Conservation (phyloP, 345 rosid genomes). For the Crucihimalaya himalaica region DNA sequence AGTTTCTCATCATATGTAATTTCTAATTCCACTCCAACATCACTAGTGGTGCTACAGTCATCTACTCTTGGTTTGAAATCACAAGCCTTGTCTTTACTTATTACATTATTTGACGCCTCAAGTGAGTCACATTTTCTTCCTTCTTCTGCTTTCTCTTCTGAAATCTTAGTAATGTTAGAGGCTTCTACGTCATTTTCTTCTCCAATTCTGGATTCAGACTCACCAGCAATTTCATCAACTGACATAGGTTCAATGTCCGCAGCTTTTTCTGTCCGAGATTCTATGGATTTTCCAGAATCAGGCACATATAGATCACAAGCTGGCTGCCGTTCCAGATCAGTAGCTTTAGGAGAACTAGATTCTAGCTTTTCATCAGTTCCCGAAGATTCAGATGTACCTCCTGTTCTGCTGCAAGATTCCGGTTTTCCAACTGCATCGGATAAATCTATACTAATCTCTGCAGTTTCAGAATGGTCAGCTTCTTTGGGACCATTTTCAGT, state of each 20-base stretch:
- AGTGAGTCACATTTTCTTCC: constrained; percentile 19
- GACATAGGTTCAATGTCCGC: constrained; percentile 13
- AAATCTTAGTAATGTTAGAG: background rate
- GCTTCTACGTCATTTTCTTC: constrained; percentile 24
- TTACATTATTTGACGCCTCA: constrained; percentile 13
- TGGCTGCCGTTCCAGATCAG: constrained; percentile 15
- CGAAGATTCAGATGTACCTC: constrained; percentile 9
- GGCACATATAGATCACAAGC: constrained; percentile 26
- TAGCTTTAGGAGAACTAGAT: background rate
- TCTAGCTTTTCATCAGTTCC: constrained; percentile 14
- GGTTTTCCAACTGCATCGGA: constrained; percentile 8
- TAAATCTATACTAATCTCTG: constrained; percentile 16
- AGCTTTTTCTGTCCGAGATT: constrained; percentile 9
- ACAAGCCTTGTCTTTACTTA: constrained; percentile 10
- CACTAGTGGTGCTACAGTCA: constrained; percentile 18
- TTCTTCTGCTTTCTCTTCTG: constrained; percentile 26
- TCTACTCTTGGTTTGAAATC: constrained; percentile 16
- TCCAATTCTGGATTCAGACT: constrained; percentile 9
- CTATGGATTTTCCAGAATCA: constrained; percentile 21
- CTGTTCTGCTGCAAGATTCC: constrained; percentile 15
- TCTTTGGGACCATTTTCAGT: constrained; percentile 26
- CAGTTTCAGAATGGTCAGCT: constrained; percentile 15
- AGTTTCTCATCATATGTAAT: constrained; percentile 33
- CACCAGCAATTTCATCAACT: constrained; percentile 27
- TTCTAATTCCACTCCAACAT: constrained; percentile 29